Evolutionary conservation across 2,329 filamentous ascomycete genomes (phyloP).

Genomic region (Trichoderma sp.): DNA sequence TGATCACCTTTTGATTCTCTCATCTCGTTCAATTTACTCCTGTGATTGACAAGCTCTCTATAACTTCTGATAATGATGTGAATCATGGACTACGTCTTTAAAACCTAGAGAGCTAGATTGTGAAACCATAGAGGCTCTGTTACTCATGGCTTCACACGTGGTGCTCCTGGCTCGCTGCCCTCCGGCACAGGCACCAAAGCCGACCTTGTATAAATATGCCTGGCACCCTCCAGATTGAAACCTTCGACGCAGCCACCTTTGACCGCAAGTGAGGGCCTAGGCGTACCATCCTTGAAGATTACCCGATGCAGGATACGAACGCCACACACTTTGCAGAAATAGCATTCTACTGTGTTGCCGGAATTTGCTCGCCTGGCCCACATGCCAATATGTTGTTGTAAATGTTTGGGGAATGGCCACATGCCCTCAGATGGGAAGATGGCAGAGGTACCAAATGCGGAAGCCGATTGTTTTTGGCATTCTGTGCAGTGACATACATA

Average conservation of each 20-base stretch:
- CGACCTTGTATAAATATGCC: constrained; percentile 46
- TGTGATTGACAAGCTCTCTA: background rate
- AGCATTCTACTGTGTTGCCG: constrained; percentile 44
- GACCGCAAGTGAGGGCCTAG: constrained; percentile 39
- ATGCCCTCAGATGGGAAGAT: constrained; percentile 41
- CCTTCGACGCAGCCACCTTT: constrained; percentile 48
- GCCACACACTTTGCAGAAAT: constrained; percentile 43
- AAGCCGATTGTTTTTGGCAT: constrained; percentile 45
- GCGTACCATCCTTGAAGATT: constrained; percentile 37
- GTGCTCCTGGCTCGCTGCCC: constrained; percentile 29
- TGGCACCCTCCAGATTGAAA: constrained; percentile 39
- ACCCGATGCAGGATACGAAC: constrained; percentile 25
- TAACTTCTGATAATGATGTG: background rate
- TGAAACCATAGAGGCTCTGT: background rate
- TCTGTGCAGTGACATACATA: constrained; percentile 44
- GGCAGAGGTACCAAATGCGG: constrained; percentile 46
- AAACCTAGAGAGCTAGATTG: background rate
- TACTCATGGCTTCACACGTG: constrained; percentile 7
- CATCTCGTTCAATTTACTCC: background rate
- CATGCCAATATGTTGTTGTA: constrained; percentile 34
- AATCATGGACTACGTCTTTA: background rate
- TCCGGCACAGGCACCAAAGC: constrained; percentile 46
- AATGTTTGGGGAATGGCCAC: constrained; percentile 39
- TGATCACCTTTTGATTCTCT: background rate
- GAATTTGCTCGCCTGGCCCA: constrained; percentile 41